phyloP scores from a whole-genome alignment of 208 protist genomes.

The Leishmania martiniquensis region DNA sequence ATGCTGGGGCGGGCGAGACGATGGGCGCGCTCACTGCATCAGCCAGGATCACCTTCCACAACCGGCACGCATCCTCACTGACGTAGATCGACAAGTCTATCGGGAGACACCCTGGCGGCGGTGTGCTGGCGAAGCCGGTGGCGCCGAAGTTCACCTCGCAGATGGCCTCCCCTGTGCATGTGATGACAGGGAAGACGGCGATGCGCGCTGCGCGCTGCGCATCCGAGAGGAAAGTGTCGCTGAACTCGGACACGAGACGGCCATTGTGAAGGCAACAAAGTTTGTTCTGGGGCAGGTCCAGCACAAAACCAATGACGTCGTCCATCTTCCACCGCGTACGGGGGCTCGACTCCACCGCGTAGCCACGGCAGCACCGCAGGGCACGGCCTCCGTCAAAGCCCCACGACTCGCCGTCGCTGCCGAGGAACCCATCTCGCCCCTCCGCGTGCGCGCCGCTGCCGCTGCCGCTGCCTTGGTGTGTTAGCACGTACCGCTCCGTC shows the following conservation, averaged over 20 bases:
- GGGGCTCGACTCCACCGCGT: conserved; percentile 61
- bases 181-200: conserved; percentile 70
- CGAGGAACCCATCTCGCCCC: conserved; percentile 42
- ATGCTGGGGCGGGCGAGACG: neutral
- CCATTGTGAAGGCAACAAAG: conserved; percentile 79
- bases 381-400: conserved; percentile 66
- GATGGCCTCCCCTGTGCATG: conserved; percentile 27
- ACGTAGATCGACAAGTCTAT: conserved; percentile 75
- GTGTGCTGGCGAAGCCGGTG: conserved; percentile 53
- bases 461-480: neutral
- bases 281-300: conserved; percentile 72
- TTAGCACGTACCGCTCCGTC: conserved; percentile 39
- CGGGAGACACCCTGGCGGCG: conserved; percentile 70
- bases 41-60: conserved; percentile 65
- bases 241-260: conserved; percentile 63
- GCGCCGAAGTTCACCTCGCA: conserved; percentile 91
- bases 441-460: neutral
- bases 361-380: conserved; percentile 60
- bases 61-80: conserved; percentile 39
- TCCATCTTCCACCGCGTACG: conserved; percentile 77
- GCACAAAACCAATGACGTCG: conserved; percentile 83
- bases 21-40: conserved; percentile 29
- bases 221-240: conserved; percentile 40
- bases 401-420: conserved; percentile 81
- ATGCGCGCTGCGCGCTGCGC: conserved; percentile 21